Evolutionary conservation across 2,329 filamentous ascomycete genomes (phyloP), one percentile per base, ranked within the genome.

Genomic region (Aspergillus fumigatiaffinis): DNA sequence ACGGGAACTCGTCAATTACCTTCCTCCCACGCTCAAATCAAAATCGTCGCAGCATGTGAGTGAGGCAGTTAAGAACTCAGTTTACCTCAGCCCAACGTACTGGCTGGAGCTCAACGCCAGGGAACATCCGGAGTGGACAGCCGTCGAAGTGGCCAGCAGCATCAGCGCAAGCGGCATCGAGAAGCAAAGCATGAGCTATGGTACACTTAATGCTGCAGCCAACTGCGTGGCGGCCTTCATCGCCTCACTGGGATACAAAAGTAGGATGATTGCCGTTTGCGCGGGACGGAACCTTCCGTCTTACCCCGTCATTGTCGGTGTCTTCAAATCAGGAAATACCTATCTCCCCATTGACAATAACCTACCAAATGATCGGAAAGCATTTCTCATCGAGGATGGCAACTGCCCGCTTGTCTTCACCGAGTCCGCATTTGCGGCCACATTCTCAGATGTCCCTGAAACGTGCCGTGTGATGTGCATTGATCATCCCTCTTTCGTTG

Each of bases 311-410:
- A 67, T 72, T 20, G 58, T 69, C 21, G 71, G 66, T 7, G 71
- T 74, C 42, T 63, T 73, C 56, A 71, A 69, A 42, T 67, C 70
- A 1, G 71, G 71, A n/a, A 72, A 71, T 53, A 63, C 63, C 1
- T 74, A 72, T 61, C 62, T 73, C n/a, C 71, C 71, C 2, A 69
- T 74, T 20, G 71, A 69, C 44, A 68, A 73, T 35, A 65, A 61
- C 10, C 60, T 72, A 44, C 72, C 69, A 9, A 55, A 56, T 9
- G 68, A 70, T 17, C 66, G 71, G 1, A 71, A 71, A 47, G 52
- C 59, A 8, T 71, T 71, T 44, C 52, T 73, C 44, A 51, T 67
- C 3, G 54, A 68, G 35, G 71, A 73, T 54, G 67, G 63, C 20
- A 52, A 66, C 23, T 67, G 66, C 35, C 64, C 67, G 5, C 54